Evolutionary conservation across 495 filamentous ascomycete genomes (phyloP).

Genomic region (Aspergillus nidulans): DNA sequence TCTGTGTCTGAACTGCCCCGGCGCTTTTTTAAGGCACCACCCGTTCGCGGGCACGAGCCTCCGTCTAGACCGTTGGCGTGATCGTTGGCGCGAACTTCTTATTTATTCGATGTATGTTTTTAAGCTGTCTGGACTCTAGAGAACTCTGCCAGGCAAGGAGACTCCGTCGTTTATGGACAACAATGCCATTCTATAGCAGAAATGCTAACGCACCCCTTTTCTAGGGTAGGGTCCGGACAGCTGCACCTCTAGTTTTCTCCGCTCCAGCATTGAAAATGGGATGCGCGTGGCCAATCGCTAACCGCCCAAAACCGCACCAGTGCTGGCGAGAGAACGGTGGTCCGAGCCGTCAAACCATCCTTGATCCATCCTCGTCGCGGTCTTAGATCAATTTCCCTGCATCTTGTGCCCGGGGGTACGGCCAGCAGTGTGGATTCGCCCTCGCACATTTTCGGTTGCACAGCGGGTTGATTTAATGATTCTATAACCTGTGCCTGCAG

Average conservation of each 20-base stretch:
- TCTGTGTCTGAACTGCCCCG: not conserved
- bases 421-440: conserved; percentile 7
- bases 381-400: conserved; percentile 9
- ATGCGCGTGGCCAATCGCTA: conserved; percentile 23
- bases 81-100: conserved; percentile 6
- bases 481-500: conserved; percentile 15
- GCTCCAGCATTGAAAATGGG: conserved; percentile 8
- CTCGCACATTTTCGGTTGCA: conserved; percentile 12
- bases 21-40: conserved; percentile 15
- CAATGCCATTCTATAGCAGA: not conserved
- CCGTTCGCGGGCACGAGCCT: conserved; percentile 19
- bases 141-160: not conserved
- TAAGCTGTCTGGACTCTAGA: not conserved
- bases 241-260: conserved; percentile 2
- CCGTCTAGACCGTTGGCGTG: conserved; percentile 3
- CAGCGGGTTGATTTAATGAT: conserved; percentile 12
- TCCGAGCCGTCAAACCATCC: conserved; percentile 11
- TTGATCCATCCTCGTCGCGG: conserved; percentile 4
- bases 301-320: conserved; percentile 15
- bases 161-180: not conserved
- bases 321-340: conserved; percentile 11
- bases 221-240: not conserved
- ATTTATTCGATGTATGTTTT: not conserved
- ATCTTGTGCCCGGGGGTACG: conserved; percentile 11
- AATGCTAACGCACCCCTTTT: not conserved